These are phyloP conservation scores for Termitomyces sp. DNA, from an alignment of 768 basidiomycete species.

Conservation along the genomic window DNA sequence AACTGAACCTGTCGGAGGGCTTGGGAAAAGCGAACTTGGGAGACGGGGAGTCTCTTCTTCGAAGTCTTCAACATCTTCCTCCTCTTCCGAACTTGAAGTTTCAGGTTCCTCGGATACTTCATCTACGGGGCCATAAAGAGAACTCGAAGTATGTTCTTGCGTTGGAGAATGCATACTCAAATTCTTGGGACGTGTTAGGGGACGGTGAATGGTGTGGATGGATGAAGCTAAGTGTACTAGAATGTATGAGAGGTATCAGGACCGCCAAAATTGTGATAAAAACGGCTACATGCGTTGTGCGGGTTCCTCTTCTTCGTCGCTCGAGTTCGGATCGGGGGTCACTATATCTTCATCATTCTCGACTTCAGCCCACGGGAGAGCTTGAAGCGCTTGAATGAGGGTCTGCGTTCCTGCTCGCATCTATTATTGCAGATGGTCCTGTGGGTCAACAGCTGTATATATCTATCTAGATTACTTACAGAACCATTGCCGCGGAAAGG, in stretches of 20 bases:
- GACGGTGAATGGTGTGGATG: slow-evolving; percentile 84
- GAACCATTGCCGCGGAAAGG: slow-evolving; percentile 70
- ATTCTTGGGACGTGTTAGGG: slow-evolving; percentile 64
- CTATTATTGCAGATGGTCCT: slow-evolving; percentile 31
- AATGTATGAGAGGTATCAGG: slow-evolving; percentile 16
- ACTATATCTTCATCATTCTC: slow-evolving; percentile 67
- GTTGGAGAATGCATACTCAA: slow-evolving; percentile 21
- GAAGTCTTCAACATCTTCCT: slow-evolving; percentile 49
- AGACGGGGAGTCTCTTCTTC: slow-evolving; percentile 52
- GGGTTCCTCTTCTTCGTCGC: slow-evolving; percentile 66
- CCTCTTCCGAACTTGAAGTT: slow-evolving; percentile 42
- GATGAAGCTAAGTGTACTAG: slow-evolving; percentile 68
- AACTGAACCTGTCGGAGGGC: slow-evolving; percentile 18
- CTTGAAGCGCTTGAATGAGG: slow-evolving; percentile 84
- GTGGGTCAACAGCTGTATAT: slow-evolving; percentile 10
- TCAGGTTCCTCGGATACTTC: slow-evolving; percentile 35
- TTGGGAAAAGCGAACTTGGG: slow-evolving; percentile 13
- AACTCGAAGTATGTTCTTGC: slow-evolving; percentile 14
- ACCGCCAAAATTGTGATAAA: background rate
- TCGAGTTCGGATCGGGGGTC: slow-evolving; percentile 39
- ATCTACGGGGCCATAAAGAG: slow-evolving; percentile 22
- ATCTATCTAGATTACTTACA: slow-evolving; percentile 37
- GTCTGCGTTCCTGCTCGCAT: slow-evolving; percentile 88
- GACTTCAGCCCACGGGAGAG: slow-evolving; percentile 72
- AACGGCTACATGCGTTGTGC: slow-evolving; percentile 22